Conservation (phyloP, 208 protist genomes). For the Acanthamoeba healyi region DNA sequence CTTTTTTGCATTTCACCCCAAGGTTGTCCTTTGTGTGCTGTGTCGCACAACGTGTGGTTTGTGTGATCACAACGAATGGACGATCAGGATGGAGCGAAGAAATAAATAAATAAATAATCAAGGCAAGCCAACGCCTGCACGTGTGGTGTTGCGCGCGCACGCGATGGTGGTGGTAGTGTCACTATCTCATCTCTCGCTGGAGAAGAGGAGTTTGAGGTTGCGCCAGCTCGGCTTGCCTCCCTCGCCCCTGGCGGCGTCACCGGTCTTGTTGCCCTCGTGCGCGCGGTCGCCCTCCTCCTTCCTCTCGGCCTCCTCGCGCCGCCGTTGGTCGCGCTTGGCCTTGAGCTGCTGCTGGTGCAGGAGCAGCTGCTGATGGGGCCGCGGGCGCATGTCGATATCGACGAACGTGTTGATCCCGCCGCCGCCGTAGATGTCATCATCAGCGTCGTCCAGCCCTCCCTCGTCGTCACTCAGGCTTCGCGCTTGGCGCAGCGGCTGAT, state of each 20-base stretch:
- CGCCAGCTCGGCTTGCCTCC: neutral
- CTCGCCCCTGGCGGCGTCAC: neutral
- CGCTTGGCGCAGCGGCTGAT: neutral
- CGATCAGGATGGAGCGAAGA: too few species aligned
- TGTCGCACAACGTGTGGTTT: too few species aligned
- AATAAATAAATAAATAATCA: constrained; percentile 11
- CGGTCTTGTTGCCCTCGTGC: neutral
- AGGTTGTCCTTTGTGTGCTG: too few species aligned
- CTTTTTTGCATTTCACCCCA: too few species aligned
- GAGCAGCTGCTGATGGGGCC: neutral
- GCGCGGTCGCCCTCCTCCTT: neutral
- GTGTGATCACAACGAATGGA: too few species aligned
- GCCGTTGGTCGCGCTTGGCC: neutral
- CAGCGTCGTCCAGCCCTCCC: neutral
- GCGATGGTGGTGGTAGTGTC: too few species aligned
- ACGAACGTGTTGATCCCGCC: neutral
- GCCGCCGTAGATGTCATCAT: constrained; percentile 39
- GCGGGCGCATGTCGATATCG: neutral
- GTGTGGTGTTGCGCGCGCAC: too few species aligned
- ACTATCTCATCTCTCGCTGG: neutral
- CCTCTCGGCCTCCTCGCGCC: neutral
- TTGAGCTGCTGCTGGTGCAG: neutral
- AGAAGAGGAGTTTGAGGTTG: constrained; percentile 42
- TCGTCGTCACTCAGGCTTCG: neutral
- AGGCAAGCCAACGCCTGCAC: too few species aligned